Conservation (phyloP, 441 rosid genomes). For the Corymbia citriodora region DNA sequence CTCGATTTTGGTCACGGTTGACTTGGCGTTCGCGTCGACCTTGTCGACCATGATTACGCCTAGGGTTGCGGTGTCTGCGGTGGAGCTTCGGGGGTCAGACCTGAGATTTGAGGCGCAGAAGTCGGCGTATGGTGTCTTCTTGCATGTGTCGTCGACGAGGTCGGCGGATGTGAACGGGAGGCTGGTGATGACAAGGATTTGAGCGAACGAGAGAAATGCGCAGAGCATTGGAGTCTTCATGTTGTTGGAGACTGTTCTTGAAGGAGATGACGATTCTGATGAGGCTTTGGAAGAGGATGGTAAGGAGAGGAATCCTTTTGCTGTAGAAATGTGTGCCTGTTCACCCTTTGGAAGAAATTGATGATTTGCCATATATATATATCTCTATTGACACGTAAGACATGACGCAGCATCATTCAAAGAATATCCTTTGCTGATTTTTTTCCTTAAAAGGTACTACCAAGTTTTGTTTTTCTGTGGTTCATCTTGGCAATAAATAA, state of each 20-base stretch:
- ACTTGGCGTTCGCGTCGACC: not conserved
- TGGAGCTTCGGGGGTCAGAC: not conserved
- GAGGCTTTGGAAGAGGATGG: not conserved
- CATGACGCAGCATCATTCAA: not conserved
- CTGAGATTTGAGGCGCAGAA: not conserved
- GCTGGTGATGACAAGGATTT: not conserved
- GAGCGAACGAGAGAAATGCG: not conserved
- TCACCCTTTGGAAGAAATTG: not conserved
- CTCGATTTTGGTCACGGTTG: not conserved
- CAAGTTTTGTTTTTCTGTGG: not conserved
- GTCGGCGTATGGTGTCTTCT: not conserved
- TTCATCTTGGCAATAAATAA: too few species aligned
- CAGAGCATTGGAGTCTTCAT: not conserved
- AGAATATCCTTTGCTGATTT: not conserved
- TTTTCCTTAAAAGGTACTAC: not conserved
- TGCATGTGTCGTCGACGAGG: not conserved
- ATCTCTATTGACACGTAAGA: not conserved
- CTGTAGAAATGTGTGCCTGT: not conserved
- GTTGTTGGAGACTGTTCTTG: not conserved
- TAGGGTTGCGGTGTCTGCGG: not conserved
- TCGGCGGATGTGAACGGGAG: not conserved
- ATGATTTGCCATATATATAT: too few species aligned
- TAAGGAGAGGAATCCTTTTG: not conserved
- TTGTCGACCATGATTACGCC: not conserved
- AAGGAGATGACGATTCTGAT: not conserved